Percentiles rank a stretch among this genome's conserved stretches.
Evolutionary conservation across 495 filamentous ascomycete species (phyloP).

Genomic region (Trichocladium antarcticum): DNA sequence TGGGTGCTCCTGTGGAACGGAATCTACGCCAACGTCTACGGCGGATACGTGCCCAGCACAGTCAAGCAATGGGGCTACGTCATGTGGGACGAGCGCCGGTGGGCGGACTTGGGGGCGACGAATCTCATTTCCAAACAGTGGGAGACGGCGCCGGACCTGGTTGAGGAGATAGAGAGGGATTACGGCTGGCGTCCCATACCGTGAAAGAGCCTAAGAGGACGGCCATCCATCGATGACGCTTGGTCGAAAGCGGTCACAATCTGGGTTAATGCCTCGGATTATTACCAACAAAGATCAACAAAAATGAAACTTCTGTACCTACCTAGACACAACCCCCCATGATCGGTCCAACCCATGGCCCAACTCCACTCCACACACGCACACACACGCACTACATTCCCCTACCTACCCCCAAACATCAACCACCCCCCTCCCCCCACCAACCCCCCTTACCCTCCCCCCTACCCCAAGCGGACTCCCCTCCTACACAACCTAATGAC

Average conservation of each 20-base stretch:
- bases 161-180: too few species aligned
- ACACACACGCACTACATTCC: too few species aligned
- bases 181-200: too few species aligned
- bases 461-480: slow-evolving; percentile 37
- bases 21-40: background rate
- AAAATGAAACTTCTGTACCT: too few species aligned
- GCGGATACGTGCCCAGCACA: background rate
- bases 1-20: background rate
- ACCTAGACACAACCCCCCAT: too few species aligned
- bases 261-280: too few species aligned
- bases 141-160: background rate
- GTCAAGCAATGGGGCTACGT: background rate
- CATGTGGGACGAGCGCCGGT: background rate
- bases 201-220: too few species aligned
- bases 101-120: background rate
- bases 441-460: slow-evolving; percentile 31
- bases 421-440: slow-evolving; percentile 19
- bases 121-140: background rate
- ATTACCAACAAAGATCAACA: too few species aligned
- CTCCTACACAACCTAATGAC: slow-evolving; percentile 37
- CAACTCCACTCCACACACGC: too few species aligned
- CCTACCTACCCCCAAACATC: background rate
- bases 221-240: too few species aligned
- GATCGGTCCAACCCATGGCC: too few species aligned
- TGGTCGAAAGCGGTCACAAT: too few species aligned